phyloP scores from a whole-genome alignment of 2,329 filamentous ascomycete species.

The Acephala macrosclerotiorum region DNA sequence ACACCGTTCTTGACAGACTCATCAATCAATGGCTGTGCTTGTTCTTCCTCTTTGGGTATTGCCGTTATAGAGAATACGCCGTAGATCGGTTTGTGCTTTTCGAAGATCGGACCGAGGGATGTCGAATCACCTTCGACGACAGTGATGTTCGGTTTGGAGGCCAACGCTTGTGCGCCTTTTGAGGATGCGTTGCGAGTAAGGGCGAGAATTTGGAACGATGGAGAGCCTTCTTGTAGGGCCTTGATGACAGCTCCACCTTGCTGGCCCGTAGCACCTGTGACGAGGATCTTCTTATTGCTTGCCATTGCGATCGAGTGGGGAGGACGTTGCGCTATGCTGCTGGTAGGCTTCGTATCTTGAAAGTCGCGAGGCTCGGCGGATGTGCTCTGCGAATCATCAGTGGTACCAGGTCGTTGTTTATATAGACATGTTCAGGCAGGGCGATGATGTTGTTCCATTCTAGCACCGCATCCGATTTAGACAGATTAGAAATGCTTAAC shows the following conservation, averaged over 20 bases:
- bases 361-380: no score
- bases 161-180: constrained; percentile 52
- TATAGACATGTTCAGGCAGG: not conserved
- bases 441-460: not conserved
- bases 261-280: constrained; percentile 47
- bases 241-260: constrained; percentile 46
- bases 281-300: constrained; percentile 38
- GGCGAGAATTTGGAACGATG: constrained; percentile 56
- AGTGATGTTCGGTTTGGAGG: constrained; percentile 52
- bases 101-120: constrained; percentile 58
- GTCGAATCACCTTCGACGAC: constrained; percentile 65
- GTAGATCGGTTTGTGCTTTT: constrained; percentile 52
- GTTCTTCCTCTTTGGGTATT: constrained; percentile 45
- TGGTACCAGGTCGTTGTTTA: no score
- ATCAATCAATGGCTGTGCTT: constrained; percentile 60
- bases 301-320: constrained; percentile 2
- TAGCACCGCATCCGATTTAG: not conserved
- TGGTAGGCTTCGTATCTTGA: no score
- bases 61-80: constrained; percentile 66
- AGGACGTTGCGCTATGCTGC: no score
- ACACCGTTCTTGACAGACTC: constrained; percentile 58
- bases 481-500: not conserved
- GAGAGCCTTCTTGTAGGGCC: constrained; percentile 46
- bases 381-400: no score
- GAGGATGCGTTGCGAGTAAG: constrained; percentile 59